Evolutionary conservation across 306 rosid species (phyloP).

Genomic region (Prunus mume): DNA sequence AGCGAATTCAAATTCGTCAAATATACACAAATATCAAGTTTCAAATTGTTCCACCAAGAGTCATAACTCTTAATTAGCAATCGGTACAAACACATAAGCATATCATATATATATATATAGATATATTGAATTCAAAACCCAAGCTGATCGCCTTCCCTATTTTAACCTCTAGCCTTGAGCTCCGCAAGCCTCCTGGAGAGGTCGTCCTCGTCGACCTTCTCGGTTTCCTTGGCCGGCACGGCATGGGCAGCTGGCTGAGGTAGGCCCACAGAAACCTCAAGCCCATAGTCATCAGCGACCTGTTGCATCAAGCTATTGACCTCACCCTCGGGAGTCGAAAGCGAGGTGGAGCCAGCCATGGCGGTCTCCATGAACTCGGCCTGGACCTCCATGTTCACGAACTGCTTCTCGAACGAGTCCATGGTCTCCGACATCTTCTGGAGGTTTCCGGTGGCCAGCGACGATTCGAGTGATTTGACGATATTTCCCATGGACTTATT

Average conservation of each 20-base stretch:
- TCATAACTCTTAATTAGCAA: neutral
- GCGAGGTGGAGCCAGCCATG: conserved; percentile 94
- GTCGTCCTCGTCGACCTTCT: conserved; percentile 83
- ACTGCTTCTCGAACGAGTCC: conserved; percentile 94
- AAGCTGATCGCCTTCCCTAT: neutral
- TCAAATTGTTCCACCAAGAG: neutral
- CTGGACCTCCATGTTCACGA: conserved; percentile 96
- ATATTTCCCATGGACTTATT: conserved; percentile 85
- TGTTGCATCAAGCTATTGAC: conserved; percentile 94
- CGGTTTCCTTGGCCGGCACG: conserved; percentile 79
- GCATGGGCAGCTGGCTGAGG: conserved; percentile 88
- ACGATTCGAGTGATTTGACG: conserved; percentile 80
- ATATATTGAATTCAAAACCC: neutral
- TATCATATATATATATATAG: conserved; percentile 16
- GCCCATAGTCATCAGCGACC: conserved; percentile 94
- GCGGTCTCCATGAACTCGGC: conserved; percentile 96
- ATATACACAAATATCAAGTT: conserved; percentile 39
- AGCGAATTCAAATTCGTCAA: conserved; percentile 10
- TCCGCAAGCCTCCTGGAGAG: conserved; percentile 86
- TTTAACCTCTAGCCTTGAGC: conserved; percentile 93
- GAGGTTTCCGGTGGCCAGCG: conserved; percentile 71
- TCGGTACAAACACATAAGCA: conserved; percentile 3
- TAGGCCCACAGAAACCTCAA: conserved; percentile 90
- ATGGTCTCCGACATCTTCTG: conserved; percentile 98
- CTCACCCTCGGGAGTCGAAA: conserved; percentile 90